Base-by-base conservation (phyloP, 1,284 basidiomycete genomes). In the Ceratobasidium sp. region DNA sequence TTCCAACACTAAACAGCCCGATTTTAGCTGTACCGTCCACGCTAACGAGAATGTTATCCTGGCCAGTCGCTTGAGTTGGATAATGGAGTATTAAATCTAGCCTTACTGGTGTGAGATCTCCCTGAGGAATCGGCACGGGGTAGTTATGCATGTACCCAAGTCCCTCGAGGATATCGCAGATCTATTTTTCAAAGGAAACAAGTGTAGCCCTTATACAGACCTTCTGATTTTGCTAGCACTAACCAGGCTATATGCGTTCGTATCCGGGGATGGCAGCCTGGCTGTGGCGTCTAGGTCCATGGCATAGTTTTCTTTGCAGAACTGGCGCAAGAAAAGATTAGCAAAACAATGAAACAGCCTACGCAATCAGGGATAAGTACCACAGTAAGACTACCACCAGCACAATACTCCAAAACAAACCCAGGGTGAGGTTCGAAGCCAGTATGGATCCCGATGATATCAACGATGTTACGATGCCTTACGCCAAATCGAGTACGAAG, bases 241-340 rank as follows among this genome's bases (percentile, higher is more conserved):
- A 1, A 69, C 75, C 56, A 77, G 56, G 28, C 75, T 77, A 56
- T 68, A 77, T 68, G 66, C 53, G 75, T 77, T 77, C 3, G 64
- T 66, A 26, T 58, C 13, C 7, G 64, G 64, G n/a, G 51, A n/a
- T 28, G 39, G 39, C 20, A 23, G 66, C 6, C 63, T 53, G 28
- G 20, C 53, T 12, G 39, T 53, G 7, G 33, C 33, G 33, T 67
- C 40, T 20, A 55, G n/a, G 7, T 49, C 20, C n/a, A 67, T 39
- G 2, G 60, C 20, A 13, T 20, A 13, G 33, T 42, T 5, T 56
- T 39, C 40, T 55, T 67, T 76, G 23, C 51, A 53, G 10, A n/a
- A 53, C 51, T 53, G 20, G 18, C 13, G 23, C 23, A 9, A 18
- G 44, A 51, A 39, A 15, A 39, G 5, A 15, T 28, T 23, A 23